Base-by-base conservation (phyloP, 1,284 basidiomycete species). In the Sporisorium iseilematis-ciliati region DNA sequence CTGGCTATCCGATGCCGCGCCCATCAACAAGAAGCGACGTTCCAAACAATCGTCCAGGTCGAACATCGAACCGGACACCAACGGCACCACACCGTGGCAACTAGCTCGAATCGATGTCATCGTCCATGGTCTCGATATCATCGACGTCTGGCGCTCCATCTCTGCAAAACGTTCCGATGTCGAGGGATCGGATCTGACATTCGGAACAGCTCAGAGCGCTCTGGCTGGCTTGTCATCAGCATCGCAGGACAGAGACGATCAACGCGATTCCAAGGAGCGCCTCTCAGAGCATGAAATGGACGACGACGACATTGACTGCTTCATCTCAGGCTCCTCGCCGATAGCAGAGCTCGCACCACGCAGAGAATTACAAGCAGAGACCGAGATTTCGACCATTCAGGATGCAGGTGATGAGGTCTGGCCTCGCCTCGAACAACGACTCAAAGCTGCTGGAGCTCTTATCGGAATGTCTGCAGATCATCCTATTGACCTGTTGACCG, bases 401-500 rank as follows among this genome's bases (percentile, higher is more conserved):
- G 31, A 50, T 20, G 25, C 16, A 1, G 12, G 18, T 31, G 48
- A 25, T 5, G 70, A 57, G 14, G 29, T 52, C 7, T 74, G 63
- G 61, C 57, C 65, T 7, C 61, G 58, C 25, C 12, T 65, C 18
- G 25, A 20, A 21, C 29, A 25, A 20, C 53, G 42, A 14, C 60
- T 65, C 10, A 33, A 49, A 57, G 53, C 52, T 35, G 56, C 49
- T 7, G 54, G 41, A 12, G 42, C 48, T 7, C 33, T 54, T 29
- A 4, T 49, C 18, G 3, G 12, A 21, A 14, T 3, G 5, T 7
- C 26, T 20, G 16, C n/a, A 1, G 21, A 25, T 10, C 56, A 75
- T 43, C 64, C 64, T 2, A 53, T 75, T 38, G 73, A 75, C 18
- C 46, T 57, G n/a, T 42, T 75, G 25, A 54, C 57, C 10, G 57